Base-by-base conservation (phyloP, 1,139 yeast genomes). In the Saccharomycopsis hybrid region DNA sequence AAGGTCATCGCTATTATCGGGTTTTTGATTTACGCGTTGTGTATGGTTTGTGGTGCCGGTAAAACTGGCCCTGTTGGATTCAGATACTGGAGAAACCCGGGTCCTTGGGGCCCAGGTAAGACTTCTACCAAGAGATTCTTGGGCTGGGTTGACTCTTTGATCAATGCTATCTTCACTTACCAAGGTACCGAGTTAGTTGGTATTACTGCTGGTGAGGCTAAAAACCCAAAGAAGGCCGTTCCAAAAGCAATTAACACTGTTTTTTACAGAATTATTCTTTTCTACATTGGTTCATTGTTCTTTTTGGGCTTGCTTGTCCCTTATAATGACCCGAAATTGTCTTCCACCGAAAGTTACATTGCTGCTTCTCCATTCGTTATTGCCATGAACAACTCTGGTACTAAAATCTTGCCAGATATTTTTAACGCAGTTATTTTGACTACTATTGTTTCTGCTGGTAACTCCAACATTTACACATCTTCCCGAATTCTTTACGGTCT, bases 21-120 rank as follows among this genome's bases (percentile, higher is more conserved):
- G 5, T 83, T 85, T 76, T 68, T 85, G 55, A 64, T 85, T 43
- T 83, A 82, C 60, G 82, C 87, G 48, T 69, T 85, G 50, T 73
- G 82, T 64, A 80, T 82, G 73, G 87, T 82, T 27, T 82, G 88
- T 63, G 95, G 95, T 58, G 89, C 85, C 8, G 84, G 85, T 50
- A 61, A 68, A 44, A 71, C 78, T 5, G 90, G 92, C 25, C 85
- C 90, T 11, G 76, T 85, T 44, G 95, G 92, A 5, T 85, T 84
- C 72, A 74, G 89, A 64, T 88, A 89, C 70, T 90, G 97, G 97
- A 80, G 90, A 66, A 70, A 89, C 62, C 96, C 96, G 2, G 96
- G 96, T 49, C 82, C 96, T 1, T 87, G 77, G 81, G 89, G 87
- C 56, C 70, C 69, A 46, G 85, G 76, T 71, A 67, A 65, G 7